Evolutionary conservation across 345 rosid genomes (phyloP).

Genomic region (Aquilaria sinensis): DNA sequence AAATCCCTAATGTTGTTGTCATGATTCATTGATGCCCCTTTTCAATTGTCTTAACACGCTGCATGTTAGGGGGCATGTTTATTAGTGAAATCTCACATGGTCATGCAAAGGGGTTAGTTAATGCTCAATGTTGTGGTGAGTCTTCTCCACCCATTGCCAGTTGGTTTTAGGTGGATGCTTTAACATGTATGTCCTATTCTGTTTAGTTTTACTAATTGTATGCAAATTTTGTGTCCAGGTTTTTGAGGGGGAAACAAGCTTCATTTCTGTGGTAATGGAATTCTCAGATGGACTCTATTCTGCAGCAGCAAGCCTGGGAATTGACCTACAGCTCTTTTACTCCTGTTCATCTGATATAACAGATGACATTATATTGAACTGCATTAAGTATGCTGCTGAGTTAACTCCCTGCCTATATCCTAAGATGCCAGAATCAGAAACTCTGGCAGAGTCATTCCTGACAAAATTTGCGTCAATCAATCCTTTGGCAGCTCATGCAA

Average conservation of each 20-base stretch:
- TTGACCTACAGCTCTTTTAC: slow-evolving; percentile 77
- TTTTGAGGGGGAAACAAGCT: slow-evolving; percentile 57
- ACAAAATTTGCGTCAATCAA: slow-evolving; percentile 86
- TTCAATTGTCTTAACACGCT: no score
- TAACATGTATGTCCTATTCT: no score
- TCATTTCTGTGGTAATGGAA: slow-evolving; percentile 55
- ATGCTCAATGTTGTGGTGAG: no score
- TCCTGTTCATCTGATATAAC: slow-evolving; percentile 67
- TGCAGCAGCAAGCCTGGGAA: slow-evolving; percentile 88
- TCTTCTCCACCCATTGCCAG: no score
- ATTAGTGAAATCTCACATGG: no score
- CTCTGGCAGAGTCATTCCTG: slow-evolving; percentile 84
- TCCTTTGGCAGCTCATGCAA: slow-evolving; percentile 80
- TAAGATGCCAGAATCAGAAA: slow-evolving; percentile 81
- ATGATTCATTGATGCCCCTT: no score
- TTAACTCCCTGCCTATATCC: slow-evolving; percentile 36
- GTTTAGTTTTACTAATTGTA: background rate
- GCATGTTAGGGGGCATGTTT: no score
- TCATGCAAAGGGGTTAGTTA: no score
- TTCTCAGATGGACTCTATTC: slow-evolving; percentile 85
- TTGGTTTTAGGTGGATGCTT: no score
- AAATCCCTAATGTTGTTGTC: no score
- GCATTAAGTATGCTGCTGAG: slow-evolving; percentile 46
- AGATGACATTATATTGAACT: slow-evolving; percentile 64
- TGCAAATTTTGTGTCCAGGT: slow-evolving; percentile 29